Base-by-base conservation (phyloP, 148 eudicot genomes). In the Selenicereus undatus region DNA sequence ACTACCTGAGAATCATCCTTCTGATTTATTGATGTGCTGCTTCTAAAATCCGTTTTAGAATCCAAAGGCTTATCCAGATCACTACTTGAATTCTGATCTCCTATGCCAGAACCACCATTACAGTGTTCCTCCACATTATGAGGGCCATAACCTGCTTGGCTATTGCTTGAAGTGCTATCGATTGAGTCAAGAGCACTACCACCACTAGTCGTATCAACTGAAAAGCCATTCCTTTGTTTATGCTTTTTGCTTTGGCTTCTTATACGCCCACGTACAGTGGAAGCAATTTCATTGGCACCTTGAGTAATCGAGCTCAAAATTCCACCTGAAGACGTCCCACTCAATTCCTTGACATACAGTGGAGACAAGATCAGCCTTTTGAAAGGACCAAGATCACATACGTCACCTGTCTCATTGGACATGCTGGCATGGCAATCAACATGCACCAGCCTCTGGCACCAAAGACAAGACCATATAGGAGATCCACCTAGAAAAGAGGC, bases 371-470 rank as follows among this genome's bases (percentile, higher is more conserved):
- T 92, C 80, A 96, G 85, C 89, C 99, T 88, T 85, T 86, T 92
- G 83, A 88, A 90, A 70, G 94, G 88, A 71, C 99, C 99, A 84
- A 96, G 83, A 85, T 96, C 99, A 89, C 99, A 96, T 66, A 90
- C 70, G 65, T 96, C 99, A 75, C 98, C 99, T 11, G 89, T 88
- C 85, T 96, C 99, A 88, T 83, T 91, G 42, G 87, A 93, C 92
- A 93, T 84, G 83, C 85, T 88, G 78, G 89, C 85, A 83, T 93
- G 99, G 77, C 99, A 96, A 78, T 96, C 99, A 66, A 96, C 97
- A 83, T 96, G 99, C 50, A 96, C 98, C 42, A 96, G 84, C 78
- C 95, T 88, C 83, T 96, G 99, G 83, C 99, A 96, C 99, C 99
- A 96, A 32, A 96, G 83, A 79, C 99, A 96, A 85, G 93, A 91